Evolutionary conservation across 257 asterid genomes (phyloP).

Genomic region (Lycium barbarum): DNA sequence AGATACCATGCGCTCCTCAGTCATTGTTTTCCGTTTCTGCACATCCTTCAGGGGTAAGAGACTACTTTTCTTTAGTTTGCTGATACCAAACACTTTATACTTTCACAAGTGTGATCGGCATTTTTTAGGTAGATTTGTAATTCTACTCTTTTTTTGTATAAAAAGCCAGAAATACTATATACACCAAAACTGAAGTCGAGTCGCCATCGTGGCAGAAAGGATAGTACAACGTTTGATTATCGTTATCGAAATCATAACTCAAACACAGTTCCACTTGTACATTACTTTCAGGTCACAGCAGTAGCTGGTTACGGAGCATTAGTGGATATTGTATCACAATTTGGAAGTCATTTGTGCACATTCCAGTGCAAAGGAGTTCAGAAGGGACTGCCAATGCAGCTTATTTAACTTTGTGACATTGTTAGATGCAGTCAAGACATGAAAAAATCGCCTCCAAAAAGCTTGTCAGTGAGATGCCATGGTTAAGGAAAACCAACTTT

Average conservation of each 20-base stretch:
- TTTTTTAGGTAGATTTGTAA: not conserved
- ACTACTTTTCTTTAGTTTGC: conserved; percentile 18
- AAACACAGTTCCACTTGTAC: not conserved
- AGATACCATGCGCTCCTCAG: conserved; percentile 87
- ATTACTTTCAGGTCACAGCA: conserved; percentile 66
- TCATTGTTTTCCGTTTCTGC: conserved; percentile 74
- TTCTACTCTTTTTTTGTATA: not conserved
- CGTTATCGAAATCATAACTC: not conserved
- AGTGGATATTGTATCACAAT: conserved; percentile 92
- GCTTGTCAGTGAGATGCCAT: not conserved
- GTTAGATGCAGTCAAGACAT: not conserved
- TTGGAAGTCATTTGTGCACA: conserved; percentile 88
- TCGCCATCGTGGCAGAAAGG: not conserved
- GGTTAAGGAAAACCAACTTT: not conserved
- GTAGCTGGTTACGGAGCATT: conserved; percentile 94
- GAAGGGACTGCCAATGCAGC: conserved; percentile 29
- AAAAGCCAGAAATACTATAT: not conserved
- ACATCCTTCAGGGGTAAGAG: conserved; percentile 88
- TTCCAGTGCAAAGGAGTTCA: conserved; percentile 69
- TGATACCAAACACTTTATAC: not conserved
- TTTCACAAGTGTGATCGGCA: not conserved
- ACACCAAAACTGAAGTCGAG: conserved; percentile 21
- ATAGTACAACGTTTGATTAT: not conserved
- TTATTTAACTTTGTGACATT: not conserved
- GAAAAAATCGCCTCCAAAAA: not conserved